Evolutionary conservation across 1,284 basidiomycete genomes (phyloP).

Genomic region (Puccinia hordei): DNA sequence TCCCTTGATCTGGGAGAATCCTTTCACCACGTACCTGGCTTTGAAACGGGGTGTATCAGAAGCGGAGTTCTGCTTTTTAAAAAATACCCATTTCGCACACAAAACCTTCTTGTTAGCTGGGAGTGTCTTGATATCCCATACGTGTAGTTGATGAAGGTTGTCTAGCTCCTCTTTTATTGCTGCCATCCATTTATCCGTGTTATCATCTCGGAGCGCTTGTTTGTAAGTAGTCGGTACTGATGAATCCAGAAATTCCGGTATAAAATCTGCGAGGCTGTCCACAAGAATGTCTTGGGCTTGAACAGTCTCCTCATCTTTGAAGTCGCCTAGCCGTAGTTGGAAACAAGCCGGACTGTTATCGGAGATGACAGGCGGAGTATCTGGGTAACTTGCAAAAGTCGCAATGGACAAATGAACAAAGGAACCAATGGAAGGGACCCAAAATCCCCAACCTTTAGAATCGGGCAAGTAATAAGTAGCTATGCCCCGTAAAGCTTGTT

Average conservation of each 20-base stretch:
- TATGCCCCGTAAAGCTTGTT: not conserved
- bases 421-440: not conserved
- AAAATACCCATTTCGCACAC: not conserved
- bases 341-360: too few species aligned
- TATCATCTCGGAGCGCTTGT: too few species aligned
- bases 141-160: not conserved
- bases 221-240: too few species aligned
- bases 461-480: not conserved
- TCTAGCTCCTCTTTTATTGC: not conserved
- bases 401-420: not conserved
- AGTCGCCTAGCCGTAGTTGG: too few species aligned
- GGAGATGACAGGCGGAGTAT: too few species aligned
- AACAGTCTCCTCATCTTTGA: too few species aligned
- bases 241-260: too few species aligned
- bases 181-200: not conserved
- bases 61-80: not conserved
- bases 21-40: not conserved
- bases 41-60: not conserved
- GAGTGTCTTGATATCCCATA: not conserved
- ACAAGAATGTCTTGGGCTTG: too few species aligned
- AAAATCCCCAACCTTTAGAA: slow-evolving; percentile 32
- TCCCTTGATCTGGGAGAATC: too few species aligned
- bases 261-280: too few species aligned
- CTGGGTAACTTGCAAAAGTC: not conserved
- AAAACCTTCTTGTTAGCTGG: not conserved